Evolutionary conservation across 768 basidiomycete genomes (phyloP).

Genomic region (Tylopilus rubrobrunneus): DNA sequence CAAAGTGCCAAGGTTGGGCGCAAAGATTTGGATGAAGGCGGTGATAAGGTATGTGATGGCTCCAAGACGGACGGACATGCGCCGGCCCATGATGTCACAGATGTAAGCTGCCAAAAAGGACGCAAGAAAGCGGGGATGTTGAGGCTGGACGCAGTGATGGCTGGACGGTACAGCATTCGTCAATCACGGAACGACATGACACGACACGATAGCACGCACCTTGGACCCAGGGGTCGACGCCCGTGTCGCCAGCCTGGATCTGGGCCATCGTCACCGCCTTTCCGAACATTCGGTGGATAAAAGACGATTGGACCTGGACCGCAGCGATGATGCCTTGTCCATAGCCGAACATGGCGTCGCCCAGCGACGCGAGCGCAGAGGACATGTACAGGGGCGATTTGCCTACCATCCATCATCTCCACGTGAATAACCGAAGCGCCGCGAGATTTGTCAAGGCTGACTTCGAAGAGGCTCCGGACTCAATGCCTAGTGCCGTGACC

Average conservation of each 20-base stretch:
- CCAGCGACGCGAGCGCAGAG: conserved; percentile 50
- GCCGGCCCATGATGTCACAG: conserved; percentile 48
- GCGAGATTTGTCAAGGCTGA: no score
- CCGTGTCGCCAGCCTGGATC: conserved; percentile 40
- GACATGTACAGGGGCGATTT: conserved; percentile 46
- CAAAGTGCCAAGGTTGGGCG: conserved; percentile 40
- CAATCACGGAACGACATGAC: background rate
- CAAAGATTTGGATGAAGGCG: conserved; percentile 47
- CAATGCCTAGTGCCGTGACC: no score
- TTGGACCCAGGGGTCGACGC: conserved; percentile 44
- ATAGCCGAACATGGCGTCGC: conserved; percentile 56
- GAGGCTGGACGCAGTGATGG: conserved; percentile 46
- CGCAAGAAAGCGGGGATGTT: conserved; percentile 49
- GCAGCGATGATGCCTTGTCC: conserved; percentile 51
- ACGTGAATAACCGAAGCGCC: no score
- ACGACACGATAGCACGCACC: conserved; percentile 29
- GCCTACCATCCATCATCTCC: conserved; percentile 44
- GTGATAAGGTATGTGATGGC: conserved; percentile 47
- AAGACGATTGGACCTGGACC: conserved; percentile 50
- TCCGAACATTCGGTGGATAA: conserved; percentile 48
- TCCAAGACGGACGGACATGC: conserved; percentile 48
- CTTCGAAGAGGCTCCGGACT: no score
- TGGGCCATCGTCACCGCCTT: conserved; percentile 40
- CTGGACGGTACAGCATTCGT: conserved; percentile 23
- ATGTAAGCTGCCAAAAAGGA: conserved; percentile 45